A percentile compares a stretch with the other conserved stretches of the same genome.
Evolutionary conservation across 1,139 yeast species (phyloP).

Genomic region (Candida dubliniensis): DNA sequence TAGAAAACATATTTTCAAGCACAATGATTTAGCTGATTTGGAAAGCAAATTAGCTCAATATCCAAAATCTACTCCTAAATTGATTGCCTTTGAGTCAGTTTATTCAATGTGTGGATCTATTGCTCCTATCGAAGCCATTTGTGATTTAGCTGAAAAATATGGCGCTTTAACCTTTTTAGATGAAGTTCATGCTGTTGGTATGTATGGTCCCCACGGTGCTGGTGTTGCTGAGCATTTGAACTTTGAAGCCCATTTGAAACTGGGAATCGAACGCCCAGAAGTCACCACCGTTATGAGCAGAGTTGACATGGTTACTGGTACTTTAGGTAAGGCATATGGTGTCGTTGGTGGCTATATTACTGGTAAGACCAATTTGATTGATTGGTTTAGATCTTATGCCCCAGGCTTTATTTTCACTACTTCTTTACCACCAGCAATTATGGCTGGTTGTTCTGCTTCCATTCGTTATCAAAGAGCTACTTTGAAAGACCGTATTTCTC

Average conservation of each 20-base stretch:
- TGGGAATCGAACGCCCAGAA: constrained; percentile 57
- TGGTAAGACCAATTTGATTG: constrained; percentile 78
- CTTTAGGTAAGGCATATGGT: constrained; percentile 96
- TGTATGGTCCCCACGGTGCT: constrained; percentile 99
- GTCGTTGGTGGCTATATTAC: constrained; percentile 98
- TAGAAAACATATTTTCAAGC: constrained; percentile 85
- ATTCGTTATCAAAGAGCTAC: constrained; percentile 82
- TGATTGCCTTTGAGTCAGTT: constrained; percentile 95
- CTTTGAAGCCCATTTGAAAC: constrained; percentile 73
- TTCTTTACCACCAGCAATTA: constrained; percentile 91
- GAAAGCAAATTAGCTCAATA: constrained; percentile 75
- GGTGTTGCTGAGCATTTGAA: constrained; percentile 98
- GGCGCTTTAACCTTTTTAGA: constrained; percentile 96
- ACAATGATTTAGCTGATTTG: constrained; percentile 81
- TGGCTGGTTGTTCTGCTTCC: constrained; percentile 93
- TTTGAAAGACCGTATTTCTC: constrained; percentile 74
- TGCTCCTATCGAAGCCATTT: constrained; percentile 87
- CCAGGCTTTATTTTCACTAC: constrained; percentile 98
- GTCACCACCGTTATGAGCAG: constrained; percentile 74
- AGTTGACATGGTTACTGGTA: constrained; percentile 94
- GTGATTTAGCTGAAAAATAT: constrained; percentile 95
- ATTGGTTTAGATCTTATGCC: constrained; percentile 94
- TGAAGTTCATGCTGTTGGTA: constrained; percentile 98
- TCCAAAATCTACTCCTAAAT: constrained; percentile 84
- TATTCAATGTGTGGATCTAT: constrained; percentile 99